Base-by-base conservation (phyloP, 2,329 filamentous ascomycete genomes). In the Hirsutella minnesotensis region DNA sequence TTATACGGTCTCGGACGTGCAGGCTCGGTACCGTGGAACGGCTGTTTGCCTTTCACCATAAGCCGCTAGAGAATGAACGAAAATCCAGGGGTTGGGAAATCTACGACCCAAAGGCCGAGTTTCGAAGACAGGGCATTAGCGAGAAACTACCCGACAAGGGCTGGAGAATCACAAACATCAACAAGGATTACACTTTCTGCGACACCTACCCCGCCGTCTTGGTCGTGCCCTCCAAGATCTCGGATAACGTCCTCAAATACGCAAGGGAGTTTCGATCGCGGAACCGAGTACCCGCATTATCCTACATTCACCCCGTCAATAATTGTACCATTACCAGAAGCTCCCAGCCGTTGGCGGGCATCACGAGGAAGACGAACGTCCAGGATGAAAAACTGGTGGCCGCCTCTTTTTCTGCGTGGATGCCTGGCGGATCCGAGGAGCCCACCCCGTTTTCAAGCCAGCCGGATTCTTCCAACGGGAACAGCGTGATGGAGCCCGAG, bases 231-330 rank as follows among this genome's bases (percentile, higher is more conserved):
- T 79, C 82, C 20, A 79, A 77, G 45, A 94, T 98, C 51, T 96
- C 90, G n/a, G 92, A 98, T 63, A 95, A 92, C 56, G 88, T 90
- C 39, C 75, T 98, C 40, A 95, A 95, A 56, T 94, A 98, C 58
- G 92, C 89, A 21, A 84, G 81, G 46, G 77, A 81, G 48, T 96
- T 94, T 63, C 83, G 92, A 41, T 96, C 92, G 1, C 79, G 89
- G 46, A 80, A 83, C 49, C 81, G 92, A 46, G 89, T 98, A 60
- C 92, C 92, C 2, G 84, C 81, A 3, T 68, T 98, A 33, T 88
- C 88, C 19, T 98, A 98, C 61, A 77, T 95, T n/a, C 92, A 98
- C 61, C 86, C 87, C 0, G 73, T 95, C 54, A 98, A 96, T 60
- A 95, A 94, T 59, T 96, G 92, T 62, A 92, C 89, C 20, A 95